Conservation (phyloP, 208 protist genomes). For the Strigomonas galati region DNA sequence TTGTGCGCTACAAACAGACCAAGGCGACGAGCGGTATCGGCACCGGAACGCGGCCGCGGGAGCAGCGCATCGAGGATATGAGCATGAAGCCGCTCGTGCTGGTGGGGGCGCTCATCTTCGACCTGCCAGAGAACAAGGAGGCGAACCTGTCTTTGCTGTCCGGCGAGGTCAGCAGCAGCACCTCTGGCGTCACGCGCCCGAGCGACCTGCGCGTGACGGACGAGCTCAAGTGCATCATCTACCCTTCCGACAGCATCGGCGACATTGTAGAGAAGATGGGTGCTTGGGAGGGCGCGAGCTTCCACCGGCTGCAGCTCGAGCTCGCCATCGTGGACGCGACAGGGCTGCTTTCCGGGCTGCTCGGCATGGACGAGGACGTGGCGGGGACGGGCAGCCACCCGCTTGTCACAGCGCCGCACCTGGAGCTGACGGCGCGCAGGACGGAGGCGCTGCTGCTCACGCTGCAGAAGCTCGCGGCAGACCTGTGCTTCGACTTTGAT, state of each 20-base stretch:
- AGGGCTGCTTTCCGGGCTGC: slow-evolving; percentile 47
- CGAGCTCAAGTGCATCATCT: slow-evolving; percentile 70
- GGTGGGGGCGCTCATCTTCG: slow-evolving; percentile 76
- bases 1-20: slow-evolving; percentile 36
- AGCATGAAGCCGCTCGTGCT: slow-evolving; percentile 86
- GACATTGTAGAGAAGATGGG: slow-evolving; percentile 68
- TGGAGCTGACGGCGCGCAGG: slow-evolving; percentile 28
- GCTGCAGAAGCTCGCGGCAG: slow-evolving; percentile 52
- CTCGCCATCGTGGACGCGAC: slow-evolving; percentile 69
- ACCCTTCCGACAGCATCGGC: slow-evolving; percentile 67
- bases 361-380: slow-evolving; percentile 35
- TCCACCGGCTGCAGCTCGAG: slow-evolving; percentile 71
- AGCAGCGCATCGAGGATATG: slow-evolving; percentile 84
- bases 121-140: slow-evolving; percentile 21
- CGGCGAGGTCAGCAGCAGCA: slow-evolving; percentile 40
- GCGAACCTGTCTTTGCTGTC: neutral
- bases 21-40: slow-evolving; percentile 53
- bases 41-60: slow-evolving; percentile 41
- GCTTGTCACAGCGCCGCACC: slow-evolving; percentile 46
- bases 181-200: slow-evolving; percentile 47
- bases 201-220: slow-evolving; percentile 51
- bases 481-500: slow-evolving; percentile 45
- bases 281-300: slow-evolving; percentile 77
- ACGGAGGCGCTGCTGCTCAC: slow-evolving; percentile 48
- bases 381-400: slow-evolving; percentile 4